Conservation (phyloP, 192 early-diverging fungal genomes). For the Mortierella hygrophila region DNA sequence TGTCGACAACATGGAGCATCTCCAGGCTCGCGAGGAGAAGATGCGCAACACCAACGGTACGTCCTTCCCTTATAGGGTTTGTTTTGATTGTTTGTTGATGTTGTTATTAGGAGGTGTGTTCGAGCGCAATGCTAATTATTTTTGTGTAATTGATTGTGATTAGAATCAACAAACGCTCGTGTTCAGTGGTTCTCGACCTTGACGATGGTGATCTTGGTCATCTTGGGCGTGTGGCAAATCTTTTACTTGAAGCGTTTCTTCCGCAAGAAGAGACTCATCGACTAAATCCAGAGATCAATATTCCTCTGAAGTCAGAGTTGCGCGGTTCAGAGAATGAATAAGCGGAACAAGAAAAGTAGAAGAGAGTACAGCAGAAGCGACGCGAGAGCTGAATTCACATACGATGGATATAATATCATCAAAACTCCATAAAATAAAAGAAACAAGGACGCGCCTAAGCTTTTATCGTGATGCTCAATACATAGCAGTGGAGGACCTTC, state of each 20-base stretch:
- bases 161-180: conserved; percentile 91
- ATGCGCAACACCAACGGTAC: conserved; percentile 92
- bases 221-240: conserved; percentile 87
- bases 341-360: not conserved
- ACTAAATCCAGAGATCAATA: conserved; percentile 53
- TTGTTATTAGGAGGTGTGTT: not conserved
- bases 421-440: not conserved
- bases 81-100: not conserved
- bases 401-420: not conserved
- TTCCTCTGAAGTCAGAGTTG: not conserved
- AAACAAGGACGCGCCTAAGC: not conserved
- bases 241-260: conserved; percentile 92
- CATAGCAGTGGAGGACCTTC: too few species aligned
- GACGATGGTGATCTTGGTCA: conserved; percentile 80
- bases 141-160: not conserved
- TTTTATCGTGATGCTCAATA: not conserved
- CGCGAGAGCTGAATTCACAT: not conserved
- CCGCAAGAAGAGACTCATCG: conserved; percentile 90
- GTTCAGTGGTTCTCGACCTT: conserved; percentile 87
- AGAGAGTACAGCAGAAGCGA: not conserved
- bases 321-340: not conserved
- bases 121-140: too few species aligned
- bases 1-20: conserved; percentile 85
- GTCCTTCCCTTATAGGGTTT: too few species aligned
- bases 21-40: conserved; percentile 84